These are phyloP conservation scores for Candida golubevii DNA, from an alignment of 805 yeast genomes.

Conservation along the genomic window DNA sequence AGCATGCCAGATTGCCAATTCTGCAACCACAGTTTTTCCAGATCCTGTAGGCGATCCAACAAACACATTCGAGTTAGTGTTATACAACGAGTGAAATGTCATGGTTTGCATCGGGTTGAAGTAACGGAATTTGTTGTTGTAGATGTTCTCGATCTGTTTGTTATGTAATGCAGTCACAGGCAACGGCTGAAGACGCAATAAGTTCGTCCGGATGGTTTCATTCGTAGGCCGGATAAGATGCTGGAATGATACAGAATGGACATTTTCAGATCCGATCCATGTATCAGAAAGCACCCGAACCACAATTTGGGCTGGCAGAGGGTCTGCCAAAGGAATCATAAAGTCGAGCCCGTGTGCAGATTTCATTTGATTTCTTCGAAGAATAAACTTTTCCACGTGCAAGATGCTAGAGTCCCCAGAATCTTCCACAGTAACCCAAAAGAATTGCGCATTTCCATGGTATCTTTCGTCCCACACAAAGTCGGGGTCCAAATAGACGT, in stretches of 20 bases:
- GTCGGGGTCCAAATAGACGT: constrained; percentile 64
- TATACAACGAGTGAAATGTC: constrained; percentile 87
- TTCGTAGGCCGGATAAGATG: constrained; percentile 85
- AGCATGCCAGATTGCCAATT: constrained; percentile 96
- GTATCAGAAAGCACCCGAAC: constrained; percentile 75
- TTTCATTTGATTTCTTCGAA: constrained; percentile 54
- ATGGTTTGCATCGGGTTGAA: constrained; percentile 99
- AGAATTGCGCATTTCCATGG: constrained; percentile 82
- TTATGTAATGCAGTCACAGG: constrained; percentile 79
- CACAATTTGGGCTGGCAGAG: constrained; percentile 84
- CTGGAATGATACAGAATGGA: constrained; percentile 78
- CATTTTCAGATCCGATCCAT: constrained; percentile 85
- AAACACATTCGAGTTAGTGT: constrained; percentile 72
- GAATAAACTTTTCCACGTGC: constrained; percentile 76
- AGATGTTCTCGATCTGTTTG: constrained; percentile 60
- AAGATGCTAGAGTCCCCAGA: constrained; percentile 67
- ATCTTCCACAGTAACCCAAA: constrained; percentile 92
- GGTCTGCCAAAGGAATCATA: constrained; percentile 87
- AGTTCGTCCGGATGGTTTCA: constrained; percentile 78
- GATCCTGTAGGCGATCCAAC: constrained; percentile 99
- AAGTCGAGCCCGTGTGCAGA: constrained; percentile 73
- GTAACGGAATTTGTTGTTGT: constrained; percentile 64
- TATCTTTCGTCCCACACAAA: constrained; percentile 79
- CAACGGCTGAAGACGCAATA: constrained; percentile 77
- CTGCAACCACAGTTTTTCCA: constrained; percentile 97